Conservation (phyloP, 2,329 filamentous ascomycete genomes). For the Sporothrix pallida region DNA sequence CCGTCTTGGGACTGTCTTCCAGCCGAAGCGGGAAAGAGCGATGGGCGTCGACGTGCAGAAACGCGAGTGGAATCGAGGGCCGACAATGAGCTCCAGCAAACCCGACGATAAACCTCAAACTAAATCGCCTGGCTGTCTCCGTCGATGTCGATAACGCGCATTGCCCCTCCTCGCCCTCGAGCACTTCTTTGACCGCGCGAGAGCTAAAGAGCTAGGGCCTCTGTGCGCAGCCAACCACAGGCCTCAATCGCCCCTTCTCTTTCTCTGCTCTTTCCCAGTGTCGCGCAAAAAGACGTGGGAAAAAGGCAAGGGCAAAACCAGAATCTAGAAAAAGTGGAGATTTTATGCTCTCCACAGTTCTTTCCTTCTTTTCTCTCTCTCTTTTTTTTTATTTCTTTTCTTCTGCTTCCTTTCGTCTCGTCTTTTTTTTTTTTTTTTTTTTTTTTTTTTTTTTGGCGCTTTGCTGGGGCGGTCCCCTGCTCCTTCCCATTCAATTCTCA, state of each 20-base stretch:
- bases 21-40: slow-evolving; percentile 2
- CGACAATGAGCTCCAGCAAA: too few species aligned
- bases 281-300: not conserved
- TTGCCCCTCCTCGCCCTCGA: slow-evolving; percentile 13
- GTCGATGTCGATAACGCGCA: not conserved
- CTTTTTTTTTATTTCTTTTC: not conserved
- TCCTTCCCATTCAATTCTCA: not conserved
- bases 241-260: slow-evolving; percentile 23
- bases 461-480: not conserved
- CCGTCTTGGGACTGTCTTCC: not conserved
- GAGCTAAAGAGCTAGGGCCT: slow-evolving; percentile 34
- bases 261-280: not conserved
- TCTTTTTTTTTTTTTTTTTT: not conserved
- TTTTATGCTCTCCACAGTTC: not conserved
- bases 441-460: not conserved
- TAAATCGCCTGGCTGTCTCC: not conserved
- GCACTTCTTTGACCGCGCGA: slow-evolving; percentile 16
- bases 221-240: slow-evolving; percentile 34
- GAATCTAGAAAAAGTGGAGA: slow-evolving; percentile 1
- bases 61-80: not conserved
- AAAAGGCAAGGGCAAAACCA: not conserved
- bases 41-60: slow-evolving; percentile 14
- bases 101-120: too few species aligned
- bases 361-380: not conserved
- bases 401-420: not conserved